Evolutionary conservation across 2,329 filamentous ascomycete genomes (phyloP).

Genomic region (Pestalotiopsis sp.): DNA sequence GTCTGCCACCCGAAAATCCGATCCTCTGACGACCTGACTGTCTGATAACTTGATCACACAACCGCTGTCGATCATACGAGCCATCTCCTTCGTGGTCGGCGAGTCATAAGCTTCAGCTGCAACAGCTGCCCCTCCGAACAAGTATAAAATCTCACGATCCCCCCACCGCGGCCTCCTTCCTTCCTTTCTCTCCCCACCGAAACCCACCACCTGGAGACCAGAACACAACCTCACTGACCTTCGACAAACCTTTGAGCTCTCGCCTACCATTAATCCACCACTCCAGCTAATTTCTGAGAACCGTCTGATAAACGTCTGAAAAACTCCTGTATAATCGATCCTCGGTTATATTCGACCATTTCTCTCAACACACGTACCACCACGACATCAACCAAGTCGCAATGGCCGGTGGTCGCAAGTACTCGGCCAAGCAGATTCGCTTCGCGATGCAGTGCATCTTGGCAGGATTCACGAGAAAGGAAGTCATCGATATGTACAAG

Average conservation of each 20-base stretch:
- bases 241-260: no score
- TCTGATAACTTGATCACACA: no score
- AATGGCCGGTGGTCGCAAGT: constrained; percentile 18
- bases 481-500: constrained; percentile 12
- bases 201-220: neutral
- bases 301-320: neutral
- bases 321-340: neutral
- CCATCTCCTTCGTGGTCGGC: no score
- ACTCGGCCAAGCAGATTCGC: constrained; percentile 19
- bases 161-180: no score
- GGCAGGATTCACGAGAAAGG: constrained; percentile 1
- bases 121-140: no score
- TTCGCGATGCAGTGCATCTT: constrained; percentile 17
- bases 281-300: no score
- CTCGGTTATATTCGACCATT: neutral
- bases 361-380: neutral
- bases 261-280: no score
- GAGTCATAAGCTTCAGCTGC: no score
- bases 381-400: neutral
- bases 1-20: no score
- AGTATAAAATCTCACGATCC: no score
- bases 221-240: neutral
- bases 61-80: no score
- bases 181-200: neutral
- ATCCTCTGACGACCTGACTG: no score